phyloP scores from a whole-genome alignment of 2,329 filamentous ascomycete species.

The Xylaria sp. region DNA sequence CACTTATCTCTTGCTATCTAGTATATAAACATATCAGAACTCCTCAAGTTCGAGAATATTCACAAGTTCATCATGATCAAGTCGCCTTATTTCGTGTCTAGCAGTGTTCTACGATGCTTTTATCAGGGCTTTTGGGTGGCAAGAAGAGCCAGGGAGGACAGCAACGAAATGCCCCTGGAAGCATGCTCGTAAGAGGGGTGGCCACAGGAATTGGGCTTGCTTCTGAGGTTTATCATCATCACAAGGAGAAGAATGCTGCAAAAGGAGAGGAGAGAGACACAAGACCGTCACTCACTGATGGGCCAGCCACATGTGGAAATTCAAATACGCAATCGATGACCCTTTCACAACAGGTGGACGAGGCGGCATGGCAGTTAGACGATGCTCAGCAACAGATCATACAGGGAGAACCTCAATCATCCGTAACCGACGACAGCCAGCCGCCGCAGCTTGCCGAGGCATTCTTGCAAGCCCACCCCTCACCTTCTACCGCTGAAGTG shows the following conservation, averaged over 20 bases:
- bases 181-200: neutral
- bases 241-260: conserved; percentile 27
- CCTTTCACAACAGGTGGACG: conserved; percentile 23
- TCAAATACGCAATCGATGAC: neutral
- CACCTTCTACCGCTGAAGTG: neutral
- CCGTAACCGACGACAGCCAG: neutral
- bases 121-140: neutral
- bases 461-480: neutral
- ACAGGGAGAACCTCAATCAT: neutral
- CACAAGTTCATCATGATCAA: no score
- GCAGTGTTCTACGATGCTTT: neutral
- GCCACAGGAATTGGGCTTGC: conserved; percentile 30
- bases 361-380: conserved; percentile 33
- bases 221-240: conserved; percentile 23
- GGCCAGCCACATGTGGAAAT: no score
- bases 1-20: neutral
- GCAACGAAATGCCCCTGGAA: neutral
- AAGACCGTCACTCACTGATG: no score
- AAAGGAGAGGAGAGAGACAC: neutral
- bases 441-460: neutral
- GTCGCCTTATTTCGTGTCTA: neutral
- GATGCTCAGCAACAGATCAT: conserved; percentile 30
- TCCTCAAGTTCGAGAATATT: neutral
- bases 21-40: neutral
- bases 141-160: neutral